These are phyloP conservation scores for Cardiosporidium cionae DNA, from an alignment of 169 alveolate genomes.

Conservation along the genomic window DNA sequence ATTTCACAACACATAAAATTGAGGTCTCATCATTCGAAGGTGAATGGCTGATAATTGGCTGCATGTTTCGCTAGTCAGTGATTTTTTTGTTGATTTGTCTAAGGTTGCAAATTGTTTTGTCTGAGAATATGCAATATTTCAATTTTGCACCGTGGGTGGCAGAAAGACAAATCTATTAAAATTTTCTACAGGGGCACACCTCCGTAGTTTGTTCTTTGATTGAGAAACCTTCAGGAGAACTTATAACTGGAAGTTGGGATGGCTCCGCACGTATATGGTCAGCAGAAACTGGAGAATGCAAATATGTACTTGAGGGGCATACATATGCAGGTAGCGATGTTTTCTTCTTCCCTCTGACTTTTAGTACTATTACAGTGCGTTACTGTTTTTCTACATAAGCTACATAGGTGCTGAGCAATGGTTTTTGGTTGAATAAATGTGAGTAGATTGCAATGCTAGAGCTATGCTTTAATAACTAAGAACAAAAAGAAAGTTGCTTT, in stretches of 20 bases:
- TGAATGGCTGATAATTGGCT: not conserved
- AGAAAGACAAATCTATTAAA: not conserved
- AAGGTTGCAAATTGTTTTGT: not conserved
- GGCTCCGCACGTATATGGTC: slow-evolving; percentile 19
- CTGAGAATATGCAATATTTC: not conserved
- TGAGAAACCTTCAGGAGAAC: not conserved
- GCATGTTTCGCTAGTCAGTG: not conserved
- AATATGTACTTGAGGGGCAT: not conserved
- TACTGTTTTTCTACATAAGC: not conserved
- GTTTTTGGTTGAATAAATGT: too few species aligned
- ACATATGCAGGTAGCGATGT: slow-evolving; percentile 9
- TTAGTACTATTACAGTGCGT: not conserved
- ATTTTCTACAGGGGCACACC: not conserved
- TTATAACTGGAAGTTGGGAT: slow-evolving; percentile 23
- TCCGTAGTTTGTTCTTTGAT: not conserved
- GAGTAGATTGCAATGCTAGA: too few species aligned
- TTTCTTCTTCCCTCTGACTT: not conserved
- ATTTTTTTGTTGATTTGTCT: not conserved
- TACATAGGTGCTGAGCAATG: not conserved
- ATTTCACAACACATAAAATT: not conserved
- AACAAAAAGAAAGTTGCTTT: too few species aligned
- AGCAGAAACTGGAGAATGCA: not conserved
- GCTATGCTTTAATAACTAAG: too few species aligned
- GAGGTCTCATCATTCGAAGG: not conserved
- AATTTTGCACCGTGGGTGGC: not conserved